phyloP scores from a whole-genome alignment of 176 grass and related monocot species.

The Tillandsia fasciculata region DNA sequence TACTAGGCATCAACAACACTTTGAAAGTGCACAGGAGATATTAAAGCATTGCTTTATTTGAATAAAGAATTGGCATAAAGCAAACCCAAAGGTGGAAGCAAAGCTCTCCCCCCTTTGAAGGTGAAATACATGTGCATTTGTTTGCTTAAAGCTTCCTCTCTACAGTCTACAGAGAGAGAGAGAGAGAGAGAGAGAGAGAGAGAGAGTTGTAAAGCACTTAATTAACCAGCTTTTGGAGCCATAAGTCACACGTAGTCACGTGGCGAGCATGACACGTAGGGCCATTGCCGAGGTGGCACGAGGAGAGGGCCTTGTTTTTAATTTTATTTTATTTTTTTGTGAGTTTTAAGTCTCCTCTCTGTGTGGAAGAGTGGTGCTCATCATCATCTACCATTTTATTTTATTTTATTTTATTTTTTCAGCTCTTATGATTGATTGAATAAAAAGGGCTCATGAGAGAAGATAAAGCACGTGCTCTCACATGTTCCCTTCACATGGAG shows the following conservation, averaged over 20 bases:
- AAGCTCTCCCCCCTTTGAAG: no score
- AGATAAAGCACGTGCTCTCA: neutral
- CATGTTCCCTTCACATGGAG: conserved; percentile 6
- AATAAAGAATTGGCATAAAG: neutral
- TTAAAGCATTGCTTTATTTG: no score
- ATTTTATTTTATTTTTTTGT: no score
- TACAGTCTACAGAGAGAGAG: no score
- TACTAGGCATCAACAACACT: no score
- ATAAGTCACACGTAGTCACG: neutral
- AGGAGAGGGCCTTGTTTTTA: neutral
- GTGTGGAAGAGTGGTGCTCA: no score
- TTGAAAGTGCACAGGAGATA: no score
- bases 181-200: no score
- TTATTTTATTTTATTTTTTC: neutral
- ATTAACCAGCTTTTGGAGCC: neutral
- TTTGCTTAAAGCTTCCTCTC: no score
- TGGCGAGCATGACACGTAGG: neutral
- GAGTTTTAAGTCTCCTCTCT: no score
- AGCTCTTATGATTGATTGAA: neutral
- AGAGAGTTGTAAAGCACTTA: neutral
- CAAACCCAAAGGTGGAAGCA: neutral
- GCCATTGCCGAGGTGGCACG: neutral
- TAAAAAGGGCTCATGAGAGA: neutral
- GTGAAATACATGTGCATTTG: neutral
- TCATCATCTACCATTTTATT: no score